Conservation (phyloP, 1,284 basidiomycete genomes). For the Boletellus sp. region DNA sequence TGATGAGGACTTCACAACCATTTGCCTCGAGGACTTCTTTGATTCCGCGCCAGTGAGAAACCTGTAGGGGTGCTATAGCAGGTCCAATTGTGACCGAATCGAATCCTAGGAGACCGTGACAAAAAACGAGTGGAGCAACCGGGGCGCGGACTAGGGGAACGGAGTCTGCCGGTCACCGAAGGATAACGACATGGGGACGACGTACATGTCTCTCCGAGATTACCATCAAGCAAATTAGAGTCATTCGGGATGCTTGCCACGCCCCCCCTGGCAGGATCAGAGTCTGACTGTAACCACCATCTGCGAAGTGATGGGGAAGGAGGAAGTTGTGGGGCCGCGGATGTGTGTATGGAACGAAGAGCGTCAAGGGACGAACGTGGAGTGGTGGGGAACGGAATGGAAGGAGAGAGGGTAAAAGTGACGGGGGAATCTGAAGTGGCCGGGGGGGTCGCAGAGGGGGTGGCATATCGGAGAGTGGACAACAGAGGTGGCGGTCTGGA, state of each 20-base stretch:
- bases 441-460: constrained; percentile 61
- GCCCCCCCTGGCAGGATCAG: constrained; percentile 39
- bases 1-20: constrained; percentile 88
- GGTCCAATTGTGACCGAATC: constrained; percentile 74
- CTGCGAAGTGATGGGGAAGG: constrained; percentile 31
- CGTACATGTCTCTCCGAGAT: constrained; percentile 70
- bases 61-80: constrained; percentile 75
- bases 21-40: constrained; percentile 85
- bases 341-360: constrained; percentile 53
- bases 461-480: constrained; percentile 55
- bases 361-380: constrained; percentile 57
- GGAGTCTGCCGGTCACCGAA: constrained; percentile 5
- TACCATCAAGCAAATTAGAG: constrained; percentile 53
- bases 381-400: constrained; percentile 34
- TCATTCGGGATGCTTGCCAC: constrained; percentile 50
- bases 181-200: constrained; percentile 15
- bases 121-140: constrained; percentile 85
- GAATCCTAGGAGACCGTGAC: constrained; percentile 89
- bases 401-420: constrained; percentile 36
- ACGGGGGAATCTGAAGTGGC: constrained; percentile 22
- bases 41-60: constrained; percentile 94
- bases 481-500: constrained; percentile 56
- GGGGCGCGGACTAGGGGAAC: constrained; percentile 61
- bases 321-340: constrained; percentile 17
- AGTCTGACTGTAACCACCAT: constrained; percentile 54